Evolutionary conservation across 108 stramenopile species (phyloP).

Genomic region (Fistulifera pelliculosa): DNA sequence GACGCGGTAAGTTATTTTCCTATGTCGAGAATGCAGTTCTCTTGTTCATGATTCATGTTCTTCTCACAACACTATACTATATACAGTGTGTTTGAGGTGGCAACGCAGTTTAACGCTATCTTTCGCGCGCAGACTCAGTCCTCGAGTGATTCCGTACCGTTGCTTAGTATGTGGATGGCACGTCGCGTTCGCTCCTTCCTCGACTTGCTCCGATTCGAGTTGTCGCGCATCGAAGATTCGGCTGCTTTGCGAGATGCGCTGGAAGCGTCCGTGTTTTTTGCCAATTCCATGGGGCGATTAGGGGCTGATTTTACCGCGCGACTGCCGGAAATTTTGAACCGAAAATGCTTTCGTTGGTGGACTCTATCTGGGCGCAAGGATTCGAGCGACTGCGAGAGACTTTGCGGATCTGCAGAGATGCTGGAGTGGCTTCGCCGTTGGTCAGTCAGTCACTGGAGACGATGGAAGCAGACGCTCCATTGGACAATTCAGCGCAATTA

Average conservation of each 20-base stretch:
- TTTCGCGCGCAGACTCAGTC: slow-evolving; percentile 46
- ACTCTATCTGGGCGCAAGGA: slow-evolving; percentile 58
- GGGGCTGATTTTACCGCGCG: slow-evolving; percentile 77
- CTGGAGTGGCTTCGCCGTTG: slow-evolving; percentile 65
- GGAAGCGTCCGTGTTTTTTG: slow-evolving; percentile 74
- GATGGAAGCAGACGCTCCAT: slow-evolving; percentile 12
- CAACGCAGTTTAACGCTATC: slow-evolving; percentile 80
- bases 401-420: slow-evolving; percentile 66
- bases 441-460: slow-evolving; percentile 13
- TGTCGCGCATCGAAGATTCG: slow-evolving; percentile 48
- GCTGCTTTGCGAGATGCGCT: slow-evolving; percentile 73
- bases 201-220: slow-evolving; percentile 26
- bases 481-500: slow-evolving; percentile 2
- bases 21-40: background rate
- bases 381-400: slow-evolving; percentile 51
- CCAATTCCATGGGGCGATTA: slow-evolving; percentile 71
- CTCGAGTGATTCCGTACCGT: slow-evolving; percentile 33
- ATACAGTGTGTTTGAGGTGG: slow-evolving; percentile 77
- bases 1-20: slow-evolving; percentile 43
- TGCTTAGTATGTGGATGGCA: slow-evolving; percentile 75
- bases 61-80: background rate
- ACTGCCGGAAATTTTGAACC: slow-evolving; percentile 66
- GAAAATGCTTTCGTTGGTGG: slow-evolving; percentile 40
- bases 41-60: slow-evolving; percentile 4
- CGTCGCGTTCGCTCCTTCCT: slow-evolving; percentile 69